Base-by-base conservation (phyloP, 495 filamentous ascomycete species). In the Xylaria sp. region DNA sequence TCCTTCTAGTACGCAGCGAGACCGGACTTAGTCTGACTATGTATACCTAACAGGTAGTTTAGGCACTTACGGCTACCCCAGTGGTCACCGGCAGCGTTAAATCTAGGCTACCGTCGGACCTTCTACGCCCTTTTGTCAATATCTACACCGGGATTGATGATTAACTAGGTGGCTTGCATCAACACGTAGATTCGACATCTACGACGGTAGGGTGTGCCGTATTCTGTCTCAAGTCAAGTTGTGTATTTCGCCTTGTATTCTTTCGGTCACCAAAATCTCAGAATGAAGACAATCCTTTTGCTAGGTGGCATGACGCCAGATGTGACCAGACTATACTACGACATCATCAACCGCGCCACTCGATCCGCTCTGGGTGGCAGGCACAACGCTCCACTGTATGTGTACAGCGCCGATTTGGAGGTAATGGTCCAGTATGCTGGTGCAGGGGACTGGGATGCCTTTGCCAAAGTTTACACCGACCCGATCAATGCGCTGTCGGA, bases 371-470 rank as follows among this genome's bases (percentile, higher is more conserved):
- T 72, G 3, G 72, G 72, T 21, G 70, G 55, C 29, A 62, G 72
- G 26, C 62, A 53, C 14, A 48, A 71, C 24, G 72, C 72, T 24
- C 71, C 70, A 11, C 26, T 73, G n/a, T 74, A 73, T 40, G 31
- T 73, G 15, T 74, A 74, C 71, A 74, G 70, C 61, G 72, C 63
- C 21, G 50, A 74, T 48, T 55, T 74, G 29, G 72, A 73, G 63
- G 26, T 14, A 31, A 72, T 68, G 72, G 46, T 74, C 52, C 71
- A 72, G 26, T 48, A 72, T 35, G 64, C 71, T 21, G 33, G 11
- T 2, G 17, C 52, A 21, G 58, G 40, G 21, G 24, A 63, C 29
- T 74, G 72, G 72, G 43, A 71, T 19, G 43, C 63, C 19, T 68
- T 74, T 21, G 63, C 61, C 14, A 68, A 53, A n/a, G 63, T 40